Evolutionary conservation across 768 basidiomycete genomes (phyloP).

Genomic region (Pleurotus giganteus): DNA sequence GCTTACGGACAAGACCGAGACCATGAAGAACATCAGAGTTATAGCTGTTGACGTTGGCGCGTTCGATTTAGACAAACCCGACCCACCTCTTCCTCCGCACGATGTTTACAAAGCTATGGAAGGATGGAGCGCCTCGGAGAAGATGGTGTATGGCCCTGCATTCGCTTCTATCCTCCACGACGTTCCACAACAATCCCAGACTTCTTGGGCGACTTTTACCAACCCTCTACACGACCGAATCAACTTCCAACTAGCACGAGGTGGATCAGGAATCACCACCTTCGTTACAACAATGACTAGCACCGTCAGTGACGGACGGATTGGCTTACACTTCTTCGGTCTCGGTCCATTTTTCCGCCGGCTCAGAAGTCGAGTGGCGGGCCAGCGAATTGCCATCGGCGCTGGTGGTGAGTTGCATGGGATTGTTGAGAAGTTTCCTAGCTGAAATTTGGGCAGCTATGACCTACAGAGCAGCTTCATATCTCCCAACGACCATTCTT

Average conservation of each 20-base stretch:
- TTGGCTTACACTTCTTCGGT: constrained; percentile 35
- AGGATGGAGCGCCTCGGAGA: constrained; percentile 74
- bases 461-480: constrained; percentile 69
- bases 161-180: constrained; percentile 48
- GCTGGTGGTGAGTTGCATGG: constrained; percentile 62
- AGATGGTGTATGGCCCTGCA: constrained; percentile 67
- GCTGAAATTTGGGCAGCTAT: constrained; percentile 40
- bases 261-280: constrained; percentile 52
- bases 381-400: constrained; percentile 70
- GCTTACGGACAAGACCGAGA: constrained; percentile 50
- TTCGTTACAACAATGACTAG: constrained; percentile 60
- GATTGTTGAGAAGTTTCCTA: constrained; percentile 10
- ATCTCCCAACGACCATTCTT: constrained; percentile 62
- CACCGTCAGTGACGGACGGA: constrained; percentile 57
- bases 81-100: constrained; percentile 23
- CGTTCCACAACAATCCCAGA: constrained; percentile 19
- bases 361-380: constrained; percentile 55
- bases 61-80: constrained; percentile 35
- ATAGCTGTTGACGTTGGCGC: constrained; percentile 74
- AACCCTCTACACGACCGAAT: constrained; percentile 34
- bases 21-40: constrained; percentile 66
- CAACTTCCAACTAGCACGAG: constrained; percentile 37
- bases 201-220: constrained; percentile 26
- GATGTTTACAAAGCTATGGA: constrained; percentile 54
- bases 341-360: constrained; percentile 46